phyloP scores from a whole-genome alignment of 371 early-diverging fungal genomes.

The Capillidium heterosporum region DNA sequence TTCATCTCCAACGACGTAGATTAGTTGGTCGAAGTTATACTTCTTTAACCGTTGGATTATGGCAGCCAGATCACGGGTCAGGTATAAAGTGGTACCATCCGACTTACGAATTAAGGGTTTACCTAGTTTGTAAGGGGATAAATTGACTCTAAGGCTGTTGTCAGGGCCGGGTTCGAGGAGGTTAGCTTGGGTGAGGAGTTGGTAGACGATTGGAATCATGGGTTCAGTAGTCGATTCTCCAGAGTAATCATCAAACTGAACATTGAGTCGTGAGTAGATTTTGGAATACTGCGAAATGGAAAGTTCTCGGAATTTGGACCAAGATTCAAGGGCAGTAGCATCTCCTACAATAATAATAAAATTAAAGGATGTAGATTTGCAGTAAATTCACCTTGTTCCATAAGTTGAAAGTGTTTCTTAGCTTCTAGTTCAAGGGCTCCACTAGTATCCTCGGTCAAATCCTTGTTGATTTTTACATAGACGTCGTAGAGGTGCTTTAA shows the following conservation, averaged over 20 bases:
- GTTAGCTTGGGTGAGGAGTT: conserved; percentile 24
- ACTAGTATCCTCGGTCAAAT: conserved; percentile 23
- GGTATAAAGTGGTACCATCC: conserved; percentile 89
- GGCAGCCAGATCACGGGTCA: conserved; percentile 92
- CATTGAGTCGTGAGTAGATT: conserved; percentile 71
- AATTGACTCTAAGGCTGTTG: conserved; percentile 45
- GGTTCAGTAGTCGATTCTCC: conserved; percentile 83
- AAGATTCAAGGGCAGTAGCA: conserved; percentile 43
- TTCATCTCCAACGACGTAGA: conserved; percentile 86
- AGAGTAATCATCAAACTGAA: conserved; percentile 89
- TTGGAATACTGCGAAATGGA: conserved; percentile 73
- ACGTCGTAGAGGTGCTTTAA: conserved; percentile 90
- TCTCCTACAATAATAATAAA: conserved; percentile 26
- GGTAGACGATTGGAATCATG: conserved; percentile 44
- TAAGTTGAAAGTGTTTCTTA: conserved; percentile 73
- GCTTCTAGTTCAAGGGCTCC: conserved; percentile 45
- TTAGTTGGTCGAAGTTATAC: conserved; percentile 61
- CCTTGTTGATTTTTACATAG: conserved; percentile 79
- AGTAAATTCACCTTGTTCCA: conserved; percentile 63
- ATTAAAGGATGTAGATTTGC: not conserved
- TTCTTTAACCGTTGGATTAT: conserved; percentile 56
- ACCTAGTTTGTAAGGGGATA: conserved; percentile 52
- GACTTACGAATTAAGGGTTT: conserved; percentile 56
- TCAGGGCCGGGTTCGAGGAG: conserved; percentile 21
- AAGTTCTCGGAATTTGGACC: conserved; percentile 75